Base-by-base conservation (phyloP, 345 rosid genomes). In the Eucalyptus lansdowneana region DNA sequence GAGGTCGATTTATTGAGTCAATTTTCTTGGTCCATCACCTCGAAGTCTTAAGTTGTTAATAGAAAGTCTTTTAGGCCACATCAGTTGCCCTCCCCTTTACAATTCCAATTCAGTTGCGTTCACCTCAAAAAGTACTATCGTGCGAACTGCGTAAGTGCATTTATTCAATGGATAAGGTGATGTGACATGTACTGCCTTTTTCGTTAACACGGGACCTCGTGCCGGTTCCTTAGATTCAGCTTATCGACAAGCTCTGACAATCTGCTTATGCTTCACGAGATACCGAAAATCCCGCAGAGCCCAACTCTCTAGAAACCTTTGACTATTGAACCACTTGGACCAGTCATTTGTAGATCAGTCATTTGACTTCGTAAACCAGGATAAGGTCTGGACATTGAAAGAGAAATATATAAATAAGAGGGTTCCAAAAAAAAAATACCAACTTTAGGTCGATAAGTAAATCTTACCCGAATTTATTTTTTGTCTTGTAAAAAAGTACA, bases 401-500 rank as follows among this genome's bases (percentile, higher is more conserved):
- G 6, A 10, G 21, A 34, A 34, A 34, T 9, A 69, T 69, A 17
- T 34, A 16, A 17, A 34, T 16, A 6, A 31, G 25, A n/a, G 25
- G 40, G 19, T 50, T 50, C 0, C 14, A 14, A 50, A 15, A 50
- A 50, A 50, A 50, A 50, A 14, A 50, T 1, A 14, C 7, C 7
- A 50, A 50, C 3, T 50, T 50, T 50, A 50, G 8, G 53, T n/a
- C n/a, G n/a, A n/a, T n/a, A n/a, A n/a, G n/a, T n/a, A n/a, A n/a
- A n/a, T n/a, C n/a, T n/a, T n/a, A n/a, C n/a, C n/a, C n/a, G n/a
- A n/a, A n/a, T n/a, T n/a, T n/a, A n/a, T n/a, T 50, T n/a, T n/a
- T 50, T 50, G 0, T 50, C 17, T 2, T 0, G 1, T 50, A 50
- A 50, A 6, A n/a, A 50, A 6, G 0, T 1, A 50, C 19, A 50